phyloP scores from a whole-genome alignment of 805 yeast genomes.

The Starmera quercuum region DNA sequence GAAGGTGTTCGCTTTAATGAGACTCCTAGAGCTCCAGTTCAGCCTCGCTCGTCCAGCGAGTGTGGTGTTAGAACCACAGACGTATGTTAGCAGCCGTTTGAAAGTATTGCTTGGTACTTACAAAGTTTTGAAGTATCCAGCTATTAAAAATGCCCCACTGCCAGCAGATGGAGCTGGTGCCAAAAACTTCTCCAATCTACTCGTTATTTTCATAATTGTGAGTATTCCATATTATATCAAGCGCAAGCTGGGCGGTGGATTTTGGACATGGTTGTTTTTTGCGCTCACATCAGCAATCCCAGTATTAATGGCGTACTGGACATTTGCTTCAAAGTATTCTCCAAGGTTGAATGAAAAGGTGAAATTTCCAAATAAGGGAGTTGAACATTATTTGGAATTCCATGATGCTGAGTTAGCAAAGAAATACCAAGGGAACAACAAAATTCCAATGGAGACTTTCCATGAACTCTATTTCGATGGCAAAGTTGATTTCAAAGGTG shows the following conservation, averaged over 20 bases:
- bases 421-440: constrained; percentile 63
- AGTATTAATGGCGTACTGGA: constrained; percentile 77
- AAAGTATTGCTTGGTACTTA: constrained; percentile 1
- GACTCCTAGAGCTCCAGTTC: constrained; percentile 48
- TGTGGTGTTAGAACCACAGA: constrained; percentile 36
- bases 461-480: constrained; percentile 79
- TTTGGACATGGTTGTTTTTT: constrained; percentile 58
- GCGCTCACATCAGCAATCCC: constrained; percentile 53
- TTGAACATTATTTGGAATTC: constrained; percentile 74
- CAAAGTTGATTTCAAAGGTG: constrained; percentile 84
- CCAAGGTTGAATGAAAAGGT: constrained; percentile 79
- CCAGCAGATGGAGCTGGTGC: constrained; percentile 92
- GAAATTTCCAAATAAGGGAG: constrained; percentile 66
- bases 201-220: constrained; percentile 40
- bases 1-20: constrained; percentile 42
- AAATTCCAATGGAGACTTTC: constrained; percentile 90
- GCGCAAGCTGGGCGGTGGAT: constrained; percentile 62
- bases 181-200: constrained; percentile 59
- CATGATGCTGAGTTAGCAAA: constrained; percentile 62
- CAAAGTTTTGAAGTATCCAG: constrained; percentile 46
- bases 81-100: no score
- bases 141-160: constrained; percentile 78
- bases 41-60: constrained; percentile 31
- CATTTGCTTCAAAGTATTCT: constrained; percentile 63
- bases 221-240: constrained; percentile 58